These are phyloP conservation scores for Lepidium africanum DNA, from an alignment of 345 rosid species.

Conservation along the genomic window DNA sequence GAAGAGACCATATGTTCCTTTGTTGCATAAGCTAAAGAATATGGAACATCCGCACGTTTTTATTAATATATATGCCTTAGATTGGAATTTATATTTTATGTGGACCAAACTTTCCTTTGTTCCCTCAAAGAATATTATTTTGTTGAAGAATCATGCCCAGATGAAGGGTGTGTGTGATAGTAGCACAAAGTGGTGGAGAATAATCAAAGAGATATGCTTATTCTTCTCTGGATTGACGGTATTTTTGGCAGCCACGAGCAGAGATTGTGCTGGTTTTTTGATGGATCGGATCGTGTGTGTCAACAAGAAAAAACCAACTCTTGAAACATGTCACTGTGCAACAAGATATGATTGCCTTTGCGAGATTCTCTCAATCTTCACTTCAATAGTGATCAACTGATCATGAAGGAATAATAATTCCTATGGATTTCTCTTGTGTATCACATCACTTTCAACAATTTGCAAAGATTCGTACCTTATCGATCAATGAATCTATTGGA, in stretches of 20 bases:
- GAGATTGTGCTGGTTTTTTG: background rate
- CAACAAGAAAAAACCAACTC: background rate
- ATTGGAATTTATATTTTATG: background rate
- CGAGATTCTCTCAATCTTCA: constrained; percentile 21
- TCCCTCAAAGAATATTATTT: constrained; percentile 4
- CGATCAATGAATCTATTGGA: too few species aligned
- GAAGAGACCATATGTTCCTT: constrained; percentile 18
- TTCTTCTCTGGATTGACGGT: constrained; percentile 21
- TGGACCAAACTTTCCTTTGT: constrained; percentile 18
- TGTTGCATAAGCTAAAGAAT: constrained; percentile 25
- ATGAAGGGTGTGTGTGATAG: constrained; percentile 21
- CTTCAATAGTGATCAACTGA: constrained; percentile 4
- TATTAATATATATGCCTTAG: constrained; percentile 8
- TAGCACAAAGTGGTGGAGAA: constrained; percentile 20
- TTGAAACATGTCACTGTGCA: constrained; percentile 23
- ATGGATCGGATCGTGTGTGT: constrained; percentile 1
- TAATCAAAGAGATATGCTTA: constrained; percentile 27
- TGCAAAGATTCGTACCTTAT: constrained; percentile 3
- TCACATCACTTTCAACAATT: constrained; percentile 14
- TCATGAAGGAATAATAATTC: constrained; percentile 14
- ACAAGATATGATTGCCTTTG: constrained; percentile 22
- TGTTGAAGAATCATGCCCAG: constrained; percentile 14
- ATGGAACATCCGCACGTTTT: constrained; percentile 8
- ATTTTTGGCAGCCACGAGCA: background rate
- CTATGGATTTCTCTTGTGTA: background rate